Base-by-base conservation (phyloP, 2,329 filamentous ascomycete genomes). In the Aspergillus tubingensis region DNA sequence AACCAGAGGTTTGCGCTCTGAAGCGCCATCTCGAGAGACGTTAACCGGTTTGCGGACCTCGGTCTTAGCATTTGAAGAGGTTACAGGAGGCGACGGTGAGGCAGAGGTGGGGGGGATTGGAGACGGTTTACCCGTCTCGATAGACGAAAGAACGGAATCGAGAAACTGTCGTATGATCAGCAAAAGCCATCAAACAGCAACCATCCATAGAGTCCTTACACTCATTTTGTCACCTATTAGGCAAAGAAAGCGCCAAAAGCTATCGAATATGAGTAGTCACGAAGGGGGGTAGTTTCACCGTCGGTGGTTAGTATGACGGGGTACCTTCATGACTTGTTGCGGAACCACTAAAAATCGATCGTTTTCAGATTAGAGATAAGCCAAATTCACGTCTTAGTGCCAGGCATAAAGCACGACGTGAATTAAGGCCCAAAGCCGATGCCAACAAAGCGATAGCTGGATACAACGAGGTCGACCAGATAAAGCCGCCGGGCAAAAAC, bases 111-210 rank as follows among this genome's bases (percentile, higher is more conserved):
- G 66, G n/a, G 73, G 68, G 23, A 70, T 61, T 38, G 66, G 68
- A 27, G 73, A 60, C 41, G 74, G 72, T 47, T 73, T 75, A 19
- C 77, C 77, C 62, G 75, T 79, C 68, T 79, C 79, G 61, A 83
- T 80, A 41, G 81, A 82, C 59, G 80, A 78, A 62, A 83, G 77
- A 41, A 83, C 77, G 21, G 81, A 82, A 67, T 81, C 81, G 59
- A 83, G 77, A 64, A 83, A 82, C 80, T 82, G 61, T 25, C 11
- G 44, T 38, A 47, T 54, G 47, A 60, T 76, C 52, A 75, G 72
- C 58, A 48, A 57, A 36, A 27, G 23, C 27, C 17, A 43, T 54
- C n/a, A 57, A 51, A 7, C 25, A 6, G 11, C 32, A 36, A 21
- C 15, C 13, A 23, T 39, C 15, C 58, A 32, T 13, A 48, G 25